Conservation (phyloP, 1,284 basidiomycete species). For the Fomitopsis palustris region DNA sequence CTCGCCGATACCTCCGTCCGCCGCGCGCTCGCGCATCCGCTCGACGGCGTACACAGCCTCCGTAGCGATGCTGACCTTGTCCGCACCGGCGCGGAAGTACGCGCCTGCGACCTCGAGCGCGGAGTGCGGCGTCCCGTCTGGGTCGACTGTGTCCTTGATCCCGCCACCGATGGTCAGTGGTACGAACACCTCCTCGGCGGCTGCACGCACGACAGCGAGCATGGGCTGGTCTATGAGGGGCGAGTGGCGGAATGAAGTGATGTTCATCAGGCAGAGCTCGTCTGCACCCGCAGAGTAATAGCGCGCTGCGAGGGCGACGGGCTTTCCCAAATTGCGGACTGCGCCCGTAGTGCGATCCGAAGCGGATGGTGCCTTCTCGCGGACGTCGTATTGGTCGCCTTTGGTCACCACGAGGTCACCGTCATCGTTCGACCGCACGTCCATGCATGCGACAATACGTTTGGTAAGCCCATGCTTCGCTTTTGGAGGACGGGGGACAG, state of each 20-base stretch:
- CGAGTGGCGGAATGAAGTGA: slow-evolving; percentile 97
- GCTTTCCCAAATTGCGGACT: slow-evolving; percentile 97
- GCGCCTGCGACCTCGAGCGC: slow-evolving; percentile 94
- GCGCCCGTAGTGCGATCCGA: slow-evolving; percentile 56
- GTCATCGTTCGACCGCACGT: slow-evolving; percentile 93
- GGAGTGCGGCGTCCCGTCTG: slow-evolving; percentile 84
- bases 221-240: slow-evolving; percentile 97
- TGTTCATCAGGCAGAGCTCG: slow-evolving; percentile 97
- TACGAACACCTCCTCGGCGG: slow-evolving; percentile 91
- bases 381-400: slow-evolving; percentile 98
- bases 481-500: slow-evolving; percentile 36
- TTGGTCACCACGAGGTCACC: slow-evolving; percentile 99
- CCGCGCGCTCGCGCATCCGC: slow-evolving; percentile 56
- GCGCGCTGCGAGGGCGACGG: slow-evolving; percentile 84
- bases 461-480: slow-evolving; percentile 76
- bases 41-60: slow-evolving; percentile 96
- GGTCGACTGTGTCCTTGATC: slow-evolving; percentile 95
- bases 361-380: slow-evolving; percentile 60
- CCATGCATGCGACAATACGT: slow-evolving; percentile 96
- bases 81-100: slow-evolving; percentile 97
- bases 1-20: slow-evolving; percentile 25
- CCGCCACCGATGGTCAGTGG: slow-evolving; percentile 99
- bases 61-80: slow-evolving; percentile 96
- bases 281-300: slow-evolving; percentile 94
- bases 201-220: slow-evolving; percentile 90